A percentile compares a stretch with the other conserved stretches of the same genome.
Evolutionary conservation across 2,329 filamentous ascomycete species (phyloP).

Genomic region (Fusarium chuoi): DNA sequence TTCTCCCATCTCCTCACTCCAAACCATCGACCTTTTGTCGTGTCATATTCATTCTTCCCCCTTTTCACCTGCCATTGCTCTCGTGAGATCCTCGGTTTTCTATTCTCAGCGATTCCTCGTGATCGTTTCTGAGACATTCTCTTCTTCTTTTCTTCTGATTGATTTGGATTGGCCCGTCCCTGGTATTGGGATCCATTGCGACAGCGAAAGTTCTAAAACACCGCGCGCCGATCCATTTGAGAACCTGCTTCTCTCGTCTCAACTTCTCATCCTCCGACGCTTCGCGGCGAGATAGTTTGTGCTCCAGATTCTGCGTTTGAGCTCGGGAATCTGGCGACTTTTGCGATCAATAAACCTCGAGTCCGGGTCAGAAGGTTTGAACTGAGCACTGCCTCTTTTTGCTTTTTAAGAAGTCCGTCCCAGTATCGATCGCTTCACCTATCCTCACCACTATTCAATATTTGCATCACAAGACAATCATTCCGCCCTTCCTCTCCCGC

Average conservation of each 20-base stretch:
- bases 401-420: constrained; percentile 50
- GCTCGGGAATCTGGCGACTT: constrained; percentile 27
- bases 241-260: constrained; percentile 16
- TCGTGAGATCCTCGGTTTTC: constrained; percentile 36
- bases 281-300: constrained; percentile 34
- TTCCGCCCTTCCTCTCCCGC: constrained; percentile 49
- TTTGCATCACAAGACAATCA: constrained; percentile 45
- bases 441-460: constrained; percentile 48
- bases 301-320: constrained; percentile 11
- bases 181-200: constrained; percentile 33
- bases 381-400: constrained; percentile 53
- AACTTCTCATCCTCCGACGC: constrained; percentile 21
- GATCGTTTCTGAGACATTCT: constrained; percentile 28
- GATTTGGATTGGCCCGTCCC: constrained; percentile 32
- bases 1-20: constrained; percentile 41
- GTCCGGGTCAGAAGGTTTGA: constrained; percentile 50
- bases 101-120: constrained; percentile 31
- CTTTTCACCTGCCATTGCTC: constrained; percentile 30
- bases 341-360: constrained; percentile 42
- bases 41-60: constrained; percentile 37
- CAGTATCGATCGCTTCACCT: constrained; percentile 53
- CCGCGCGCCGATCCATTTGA: constrained; percentile 34
- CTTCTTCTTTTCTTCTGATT: constrained; percentile 13
- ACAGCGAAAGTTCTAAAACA: constrained; percentile 32
- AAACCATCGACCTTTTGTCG: constrained; percentile 39